A percentile compares a stretch with the other conserved stretches of the same genome.
phyloP scores from a whole-genome alignment of 352 stramenopile species.

The Phytopythium sindhum region DNA sequence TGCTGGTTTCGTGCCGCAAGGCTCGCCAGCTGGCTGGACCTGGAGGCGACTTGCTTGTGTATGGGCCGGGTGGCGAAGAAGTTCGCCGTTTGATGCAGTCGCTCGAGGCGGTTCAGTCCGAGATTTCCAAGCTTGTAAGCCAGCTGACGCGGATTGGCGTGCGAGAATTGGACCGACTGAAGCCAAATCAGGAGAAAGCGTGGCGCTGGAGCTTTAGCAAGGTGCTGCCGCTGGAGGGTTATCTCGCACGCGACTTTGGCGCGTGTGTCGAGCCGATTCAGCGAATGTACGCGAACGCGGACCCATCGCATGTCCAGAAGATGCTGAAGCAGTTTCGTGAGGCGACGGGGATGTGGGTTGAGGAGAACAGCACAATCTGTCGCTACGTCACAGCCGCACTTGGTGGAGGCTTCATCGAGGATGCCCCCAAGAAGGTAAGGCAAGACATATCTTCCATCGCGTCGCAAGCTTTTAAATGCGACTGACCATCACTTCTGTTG shows the following conservation, averaged over 20 bases:
- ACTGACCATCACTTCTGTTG: neutral
- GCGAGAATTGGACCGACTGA: constrained; percentile 78
- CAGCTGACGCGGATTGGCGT: constrained; percentile 80
- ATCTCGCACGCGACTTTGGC: constrained; percentile 80
- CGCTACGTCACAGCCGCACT: constrained; percentile 68
- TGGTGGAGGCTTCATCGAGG: constrained; percentile 62
- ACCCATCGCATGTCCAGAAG: constrained; percentile 78
- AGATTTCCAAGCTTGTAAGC: constrained; percentile 75
- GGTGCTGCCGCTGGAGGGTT: constrained; percentile 77
- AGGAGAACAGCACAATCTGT: constrained; percentile 84
- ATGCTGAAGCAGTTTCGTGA: constrained; percentile 87
- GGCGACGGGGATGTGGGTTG: constrained; percentile 78
- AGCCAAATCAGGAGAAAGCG: constrained; percentile 81
- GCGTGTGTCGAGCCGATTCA: constrained; percentile 83
- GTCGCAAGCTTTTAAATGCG: neutral
- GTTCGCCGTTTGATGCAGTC: constrained; percentile 81
- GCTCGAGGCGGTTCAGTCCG: constrained; percentile 68
- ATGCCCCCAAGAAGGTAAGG: constrained; percentile 31
- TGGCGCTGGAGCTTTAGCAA: constrained; percentile 87
- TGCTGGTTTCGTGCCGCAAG: constrained; percentile 83
- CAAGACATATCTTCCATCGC: neutral
- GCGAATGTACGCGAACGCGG: constrained; percentile 81
- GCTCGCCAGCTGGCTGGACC: constrained; percentile 74
- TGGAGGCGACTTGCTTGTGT: constrained; percentile 80
- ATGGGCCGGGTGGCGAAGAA: constrained; percentile 78